Conservation (phyloP, 139 green algal species). For the Desmodesmus armatus region DNA sequence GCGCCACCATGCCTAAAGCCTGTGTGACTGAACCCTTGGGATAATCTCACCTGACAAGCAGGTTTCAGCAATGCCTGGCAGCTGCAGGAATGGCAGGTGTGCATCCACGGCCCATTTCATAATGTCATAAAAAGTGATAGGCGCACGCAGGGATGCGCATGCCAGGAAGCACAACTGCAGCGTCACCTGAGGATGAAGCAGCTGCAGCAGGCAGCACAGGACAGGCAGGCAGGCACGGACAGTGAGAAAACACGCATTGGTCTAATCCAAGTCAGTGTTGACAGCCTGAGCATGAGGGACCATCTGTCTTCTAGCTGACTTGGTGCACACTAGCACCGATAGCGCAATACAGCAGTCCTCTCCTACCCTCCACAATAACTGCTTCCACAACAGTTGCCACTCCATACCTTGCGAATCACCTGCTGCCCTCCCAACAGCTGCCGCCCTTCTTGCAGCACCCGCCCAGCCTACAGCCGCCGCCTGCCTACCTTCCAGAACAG, state of each 20-base stretch:
- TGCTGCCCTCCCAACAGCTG: no score
- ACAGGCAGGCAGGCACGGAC: not conserved
- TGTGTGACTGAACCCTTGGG: no score
- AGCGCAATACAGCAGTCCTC: not conserved
- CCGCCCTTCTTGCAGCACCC: not conserved
- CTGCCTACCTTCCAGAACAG: slow-evolving; percentile 33
- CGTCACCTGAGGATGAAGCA: slow-evolving; percentile 27
- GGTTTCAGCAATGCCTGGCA: no score
- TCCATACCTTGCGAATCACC: no score
- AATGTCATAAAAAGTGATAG: slow-evolving; percentile 20
- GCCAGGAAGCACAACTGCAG: slow-evolving; percentile 35
- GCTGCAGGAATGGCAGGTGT: slow-evolving; percentile 34
- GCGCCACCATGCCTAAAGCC: no score
- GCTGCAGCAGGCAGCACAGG: slow-evolving; percentile 12
- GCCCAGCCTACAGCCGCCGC: not conserved
- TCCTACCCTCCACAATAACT: not conserved
- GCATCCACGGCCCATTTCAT: slow-evolving; percentile 38
- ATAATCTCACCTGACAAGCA: no score
- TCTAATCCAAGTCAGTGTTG: not conserved
- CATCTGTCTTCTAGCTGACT: not conserved
- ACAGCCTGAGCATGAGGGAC: not conserved
- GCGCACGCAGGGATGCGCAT: slow-evolving; percentile 12
- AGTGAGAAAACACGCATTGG: no score
- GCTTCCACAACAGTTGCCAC: not conserved
- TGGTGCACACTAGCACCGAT: not conserved